These are phyloP conservation scores for Phytophthora aleatoria DNA, from an alignment of 352 stramenopile genomes.

Conservation along the genomic window DNA sequence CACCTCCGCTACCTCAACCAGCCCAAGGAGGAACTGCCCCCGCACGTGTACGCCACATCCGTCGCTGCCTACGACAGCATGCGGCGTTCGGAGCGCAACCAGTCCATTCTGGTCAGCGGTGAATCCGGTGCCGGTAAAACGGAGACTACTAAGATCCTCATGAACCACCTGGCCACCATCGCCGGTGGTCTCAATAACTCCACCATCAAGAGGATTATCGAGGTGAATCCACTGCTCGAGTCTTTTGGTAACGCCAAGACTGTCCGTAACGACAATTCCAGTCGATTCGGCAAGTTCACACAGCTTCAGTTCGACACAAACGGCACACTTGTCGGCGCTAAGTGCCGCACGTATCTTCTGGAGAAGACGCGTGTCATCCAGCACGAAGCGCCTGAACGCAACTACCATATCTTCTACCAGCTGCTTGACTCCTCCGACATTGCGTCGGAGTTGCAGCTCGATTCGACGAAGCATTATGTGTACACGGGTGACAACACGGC, in stretches of 20 bases:
- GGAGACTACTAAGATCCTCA: slow-evolving; percentile 94
- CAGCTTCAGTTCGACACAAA: slow-evolving; percentile 92
- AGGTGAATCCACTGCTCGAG: slow-evolving; percentile 98
- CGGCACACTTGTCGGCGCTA: slow-evolving; percentile 90
- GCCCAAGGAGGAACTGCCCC: slow-evolving; percentile 77
- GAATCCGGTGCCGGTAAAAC: slow-evolving; percentile 93
- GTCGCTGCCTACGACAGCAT: slow-evolving; percentile 84
- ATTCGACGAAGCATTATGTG: slow-evolving; percentile 54
- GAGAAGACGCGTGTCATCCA: slow-evolving; percentile 97
- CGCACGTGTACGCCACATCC: slow-evolving; percentile 81
- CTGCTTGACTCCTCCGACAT: slow-evolving; percentile 63
- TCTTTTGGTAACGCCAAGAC: slow-evolving; percentile 99
- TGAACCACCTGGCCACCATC: slow-evolving; percentile 87
- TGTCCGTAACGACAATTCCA: slow-evolving; percentile 97
- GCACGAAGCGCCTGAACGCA: slow-evolving; percentile 93
- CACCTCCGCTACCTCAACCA: slow-evolving; percentile 78
- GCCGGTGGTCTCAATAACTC: slow-evolving; percentile 86
- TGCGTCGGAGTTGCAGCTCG: slow-evolving; percentile 50
- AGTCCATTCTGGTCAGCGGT: slow-evolving; percentile 87
- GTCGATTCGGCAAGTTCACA: slow-evolving; percentile 97
- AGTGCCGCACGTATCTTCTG: slow-evolving; percentile 96
- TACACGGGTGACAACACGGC: slow-evolving; percentile 75
- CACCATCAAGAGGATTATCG: slow-evolving; percentile 97
- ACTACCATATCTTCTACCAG: slow-evolving; percentile 98
- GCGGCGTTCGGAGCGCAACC: slow-evolving; percentile 69